Evolutionary conservation across 2,329 filamentous ascomycete species (phyloP).

Genomic region (Phyllosticta citribraziliensis): DNA sequence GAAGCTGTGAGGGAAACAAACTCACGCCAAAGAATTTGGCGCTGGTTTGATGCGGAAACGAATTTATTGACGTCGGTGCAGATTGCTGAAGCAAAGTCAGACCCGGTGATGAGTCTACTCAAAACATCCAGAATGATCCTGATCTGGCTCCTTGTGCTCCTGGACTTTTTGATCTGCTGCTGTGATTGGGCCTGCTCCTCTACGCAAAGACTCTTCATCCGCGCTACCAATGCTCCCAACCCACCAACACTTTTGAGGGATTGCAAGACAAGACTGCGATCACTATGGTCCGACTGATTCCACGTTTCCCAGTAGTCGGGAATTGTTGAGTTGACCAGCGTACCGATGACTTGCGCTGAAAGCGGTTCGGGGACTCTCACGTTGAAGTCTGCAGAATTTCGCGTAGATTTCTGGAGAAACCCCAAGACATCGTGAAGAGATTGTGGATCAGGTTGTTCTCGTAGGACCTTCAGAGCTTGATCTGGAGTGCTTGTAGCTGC

Average conservation of each 20-base stretch:
- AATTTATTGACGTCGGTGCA: constrained; percentile 35
- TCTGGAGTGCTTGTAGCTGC: constrained; percentile 19
- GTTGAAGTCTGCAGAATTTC: constrained; percentile 36
- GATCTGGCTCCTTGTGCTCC: constrained; percentile 21
- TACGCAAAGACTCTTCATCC: constrained; percentile 51
- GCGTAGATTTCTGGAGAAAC: constrained; percentile 36
- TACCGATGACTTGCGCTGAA: constrained; percentile 64
- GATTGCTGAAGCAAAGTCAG: constrained; percentile 21
- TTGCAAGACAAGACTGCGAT: constrained; percentile 40
- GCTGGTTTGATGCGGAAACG: constrained; percentile 34
- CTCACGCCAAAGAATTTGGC: constrained; percentile 53
- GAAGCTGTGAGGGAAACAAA: constrained; percentile 48
- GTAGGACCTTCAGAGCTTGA: constrained; percentile 51
- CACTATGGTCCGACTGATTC: constrained; percentile 17
- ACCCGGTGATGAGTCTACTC: background rate
- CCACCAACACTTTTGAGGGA: constrained; percentile 67
- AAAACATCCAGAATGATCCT: constrained; percentile 36
- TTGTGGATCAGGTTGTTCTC: constrained; percentile 52
- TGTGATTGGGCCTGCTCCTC: constrained; percentile 25
- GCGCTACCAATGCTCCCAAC: constrained; percentile 65
- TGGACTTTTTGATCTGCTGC: constrained; percentile 8
- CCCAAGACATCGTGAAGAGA: constrained; percentile 43
- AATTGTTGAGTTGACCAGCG: constrained; percentile 62
- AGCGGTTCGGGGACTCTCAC: constrained; percentile 55
- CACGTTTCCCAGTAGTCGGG: constrained; percentile 73